Evolutionary conservation across 805 yeast genomes (phyloP).

Genomic region (Candida montana): DNA sequence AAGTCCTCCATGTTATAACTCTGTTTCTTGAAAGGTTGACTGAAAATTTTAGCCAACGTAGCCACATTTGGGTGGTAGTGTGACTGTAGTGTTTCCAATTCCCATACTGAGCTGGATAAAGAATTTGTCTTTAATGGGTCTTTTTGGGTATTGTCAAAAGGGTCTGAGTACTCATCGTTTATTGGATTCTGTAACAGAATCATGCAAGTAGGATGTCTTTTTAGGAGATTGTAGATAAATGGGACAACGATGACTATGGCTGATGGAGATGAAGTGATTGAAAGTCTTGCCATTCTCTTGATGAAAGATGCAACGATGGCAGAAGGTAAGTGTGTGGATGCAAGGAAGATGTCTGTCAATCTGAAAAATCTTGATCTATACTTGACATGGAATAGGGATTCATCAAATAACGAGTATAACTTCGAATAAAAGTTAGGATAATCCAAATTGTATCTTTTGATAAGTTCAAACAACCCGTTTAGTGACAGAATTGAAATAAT

Average conservation of each 20-base stretch:
- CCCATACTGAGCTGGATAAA: slow-evolving; percentile 87
- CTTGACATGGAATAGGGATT: slow-evolving; percentile 66
- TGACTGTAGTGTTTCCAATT: slow-evolving; percentile 65
- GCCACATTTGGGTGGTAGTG: slow-evolving; percentile 97
- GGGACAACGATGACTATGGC: slow-evolving; percentile 86
- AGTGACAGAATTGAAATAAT: slow-evolving; percentile 71
- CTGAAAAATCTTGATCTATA: slow-evolving; percentile 87
- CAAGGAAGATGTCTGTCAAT: slow-evolving; percentile 74
- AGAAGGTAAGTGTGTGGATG: slow-evolving; percentile 84
- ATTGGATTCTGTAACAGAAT: slow-evolving; percentile 72
- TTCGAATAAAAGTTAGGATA: slow-evolving; percentile 87
- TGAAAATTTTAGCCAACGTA: slow-evolving; percentile 79
- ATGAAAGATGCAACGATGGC: slow-evolving; percentile 84
- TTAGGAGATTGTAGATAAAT: slow-evolving; percentile 83
- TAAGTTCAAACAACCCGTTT: slow-evolving; percentile 82
- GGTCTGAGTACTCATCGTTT: slow-evolving; percentile 55
- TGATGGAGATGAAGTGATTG: slow-evolving; percentile 77
- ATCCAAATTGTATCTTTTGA: slow-evolving; percentile 77
- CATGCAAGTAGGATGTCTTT: slow-evolving; percentile 94
- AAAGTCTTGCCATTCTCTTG: slow-evolving; percentile 70
- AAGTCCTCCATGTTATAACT: slow-evolving; percentile 91
- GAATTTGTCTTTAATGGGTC: slow-evolving; percentile 83
- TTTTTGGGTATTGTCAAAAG: slow-evolving; percentile 54
- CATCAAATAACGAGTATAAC: slow-evolving; percentile 74
- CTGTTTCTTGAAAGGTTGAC: slow-evolving; percentile 85